Conservation (phyloP, 1,284 basidiomycete genomes). For the Stygiomarasmius scandens region DNA sequence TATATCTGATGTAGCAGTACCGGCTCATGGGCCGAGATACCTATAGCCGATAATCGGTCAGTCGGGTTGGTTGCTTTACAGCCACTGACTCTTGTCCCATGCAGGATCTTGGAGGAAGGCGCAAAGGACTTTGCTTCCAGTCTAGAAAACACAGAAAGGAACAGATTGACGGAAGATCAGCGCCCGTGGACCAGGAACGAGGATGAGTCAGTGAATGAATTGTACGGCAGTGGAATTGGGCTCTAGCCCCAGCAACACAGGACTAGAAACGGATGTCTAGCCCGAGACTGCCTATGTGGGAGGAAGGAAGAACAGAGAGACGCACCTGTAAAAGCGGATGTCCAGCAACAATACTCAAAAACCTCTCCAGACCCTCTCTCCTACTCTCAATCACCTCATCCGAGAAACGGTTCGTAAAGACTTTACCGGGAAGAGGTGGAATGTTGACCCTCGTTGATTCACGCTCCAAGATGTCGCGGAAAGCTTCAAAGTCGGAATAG, state of each 20-base stretch:
- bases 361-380: slow-evolving; percentile 92
- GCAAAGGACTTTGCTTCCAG: slow-evolving; percentile 95
- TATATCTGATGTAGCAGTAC: no score
- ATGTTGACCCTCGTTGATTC: slow-evolving; percentile 98
- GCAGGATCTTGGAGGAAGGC: slow-evolving; percentile 93
- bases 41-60: no score
- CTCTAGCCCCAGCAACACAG: no score
- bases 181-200: no score
- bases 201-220: no score
- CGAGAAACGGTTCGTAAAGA: slow-evolving; percentile 95
- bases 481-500: slow-evolving; percentile 99
- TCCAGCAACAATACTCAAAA: slow-evolving; percentile 95
- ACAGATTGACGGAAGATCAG: slow-evolving; percentile 16
- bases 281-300: no score
- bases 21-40: no score
- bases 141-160: slow-evolving; percentile 49
- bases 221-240: no score
- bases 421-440: slow-evolving; percentile 94
- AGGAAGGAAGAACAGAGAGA: slow-evolving; percentile 15
- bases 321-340: slow-evolving; percentile 93
- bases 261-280: no score
- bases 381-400: slow-evolving; percentile 96
- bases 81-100: slow-evolving; percentile 82
- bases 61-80: slow-evolving; percentile 41
- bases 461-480: slow-evolving; percentile 96